These are phyloP conservation scores for Suaeda aralocaspica DNA, from an alignment of 148 eudicot genomes.

Conservation along the genomic window DNA sequence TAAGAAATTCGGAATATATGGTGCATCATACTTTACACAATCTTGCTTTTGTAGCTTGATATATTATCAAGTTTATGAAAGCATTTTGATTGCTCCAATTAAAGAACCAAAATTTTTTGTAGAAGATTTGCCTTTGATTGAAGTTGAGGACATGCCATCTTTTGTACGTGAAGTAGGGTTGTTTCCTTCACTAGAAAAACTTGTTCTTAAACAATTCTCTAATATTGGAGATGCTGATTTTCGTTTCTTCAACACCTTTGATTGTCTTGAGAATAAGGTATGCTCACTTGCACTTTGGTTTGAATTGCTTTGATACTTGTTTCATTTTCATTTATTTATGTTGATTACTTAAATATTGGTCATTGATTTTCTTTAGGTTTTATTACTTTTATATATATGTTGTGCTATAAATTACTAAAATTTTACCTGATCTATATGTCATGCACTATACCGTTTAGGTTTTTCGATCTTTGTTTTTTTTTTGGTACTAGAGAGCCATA, in stretches of 20 bases:
- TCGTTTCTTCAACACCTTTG: conserved; percentile 24
- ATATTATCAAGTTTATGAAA: conserved; percentile 31
- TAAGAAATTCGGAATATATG: conserved; percentile 18
- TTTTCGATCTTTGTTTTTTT: too few relatives aligned
- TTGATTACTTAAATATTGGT: too few relatives aligned
- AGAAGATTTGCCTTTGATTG: conserved; percentile 2
- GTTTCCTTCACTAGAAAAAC: conserved; percentile 21
- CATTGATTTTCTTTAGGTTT: too few relatives aligned
- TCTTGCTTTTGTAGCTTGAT: conserved; percentile 32
- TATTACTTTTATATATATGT: too few relatives aligned
- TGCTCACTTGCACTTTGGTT: not conserved
- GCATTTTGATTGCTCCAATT: conserved; percentile 19
- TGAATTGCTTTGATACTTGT: not conserved
- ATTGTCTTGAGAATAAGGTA: conserved; percentile 30
- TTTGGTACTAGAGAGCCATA: too few relatives aligned
- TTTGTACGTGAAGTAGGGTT: conserved; percentile 21
- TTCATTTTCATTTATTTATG: too few relatives aligned
- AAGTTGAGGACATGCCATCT: conserved; percentile 24
- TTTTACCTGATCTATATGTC: too few relatives aligned
- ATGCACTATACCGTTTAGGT: too few relatives aligned
- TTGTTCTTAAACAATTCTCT: conserved; percentile 25
- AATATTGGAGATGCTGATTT: conserved; percentile 23
- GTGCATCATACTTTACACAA: conserved; percentile 52
- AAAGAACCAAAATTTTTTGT: not conserved
- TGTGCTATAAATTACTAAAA: too few relatives aligned